Conservation (phyloP, 371 early-diverging fungal species). For the Mucor plumbeus region DNA sequence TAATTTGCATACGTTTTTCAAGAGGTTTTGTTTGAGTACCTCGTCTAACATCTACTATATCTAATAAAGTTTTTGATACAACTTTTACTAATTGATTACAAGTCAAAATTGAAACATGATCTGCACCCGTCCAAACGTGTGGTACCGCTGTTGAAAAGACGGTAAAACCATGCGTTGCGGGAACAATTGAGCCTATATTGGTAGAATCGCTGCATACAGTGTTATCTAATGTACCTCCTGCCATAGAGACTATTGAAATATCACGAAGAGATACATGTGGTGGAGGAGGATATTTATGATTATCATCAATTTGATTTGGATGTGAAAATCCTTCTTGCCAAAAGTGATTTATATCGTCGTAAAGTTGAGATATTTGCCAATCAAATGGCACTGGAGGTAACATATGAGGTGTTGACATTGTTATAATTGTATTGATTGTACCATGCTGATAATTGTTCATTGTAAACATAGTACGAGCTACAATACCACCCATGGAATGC, state of each 20-base stretch:
- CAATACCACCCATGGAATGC: constrained; percentile 98
- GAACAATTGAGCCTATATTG: constrained; percentile 75
- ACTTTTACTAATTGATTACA: constrained; percentile 87
- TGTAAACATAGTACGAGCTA: constrained; percentile 83
- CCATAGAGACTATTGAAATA: constrained; percentile 86
- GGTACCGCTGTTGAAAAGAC: constrained; percentile 77
- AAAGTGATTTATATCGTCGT: constrained; percentile 70
- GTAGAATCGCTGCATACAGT: constrained; percentile 84
- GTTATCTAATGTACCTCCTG: constrained; percentile 90
- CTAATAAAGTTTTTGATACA: constrained; percentile 62
- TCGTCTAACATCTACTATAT: constrained; percentile 71
- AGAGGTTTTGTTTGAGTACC: constrained; percentile 71
- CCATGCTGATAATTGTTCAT: constrained; percentile 76
- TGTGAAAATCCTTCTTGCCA: constrained; percentile 70
- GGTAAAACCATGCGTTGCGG: constrained; percentile 74
- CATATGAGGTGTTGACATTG: constrained; percentile 90
- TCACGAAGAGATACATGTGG: constrained; percentile 43
- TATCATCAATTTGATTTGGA: constrained; percentile 14
- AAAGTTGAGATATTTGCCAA: constrained; percentile 76
- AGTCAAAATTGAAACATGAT: constrained; percentile 91
- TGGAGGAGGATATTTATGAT: constrained; percentile 10
- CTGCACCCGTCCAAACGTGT: constrained; percentile 87
- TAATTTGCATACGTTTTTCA: constrained; percentile 65
- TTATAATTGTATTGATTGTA: constrained; percentile 84
- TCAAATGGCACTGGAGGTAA: constrained; percentile 86